These are phyloP conservation scores for Pterocarpus macrocarpus DNA, from an alignment of 306 rosid genomes.

Conservation along the genomic window DNA sequence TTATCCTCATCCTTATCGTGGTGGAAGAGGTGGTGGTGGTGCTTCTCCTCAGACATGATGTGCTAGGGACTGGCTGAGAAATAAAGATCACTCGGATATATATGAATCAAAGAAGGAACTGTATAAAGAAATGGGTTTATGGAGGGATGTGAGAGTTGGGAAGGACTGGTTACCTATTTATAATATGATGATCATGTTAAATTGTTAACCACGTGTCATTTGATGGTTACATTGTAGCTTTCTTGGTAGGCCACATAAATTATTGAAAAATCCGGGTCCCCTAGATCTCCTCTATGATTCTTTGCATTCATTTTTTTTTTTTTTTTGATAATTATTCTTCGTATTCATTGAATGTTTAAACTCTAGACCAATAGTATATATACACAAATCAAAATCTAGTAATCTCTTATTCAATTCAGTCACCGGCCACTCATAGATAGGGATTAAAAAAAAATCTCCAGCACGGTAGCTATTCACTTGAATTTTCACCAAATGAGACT, in stretches of 20 bases:
- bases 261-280: neutral
- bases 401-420: neutral
- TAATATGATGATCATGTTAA: conserved; percentile 27
- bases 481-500: neutral
- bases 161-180: conserved; percentile 39
- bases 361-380: neutral
- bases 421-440: neutral
- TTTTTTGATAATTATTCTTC: neutral
- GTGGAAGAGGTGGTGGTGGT: conserved; percentile 58
- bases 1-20: conserved; percentile 62
- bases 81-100: neutral
- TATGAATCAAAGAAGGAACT: neutral
- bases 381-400: neutral
- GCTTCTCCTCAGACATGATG: conserved; percentile 73
- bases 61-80: neutral
- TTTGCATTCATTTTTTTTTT: no score
- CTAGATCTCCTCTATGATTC: neutral
- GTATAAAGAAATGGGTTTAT: neutral
- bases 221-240: conserved; percentile 12
- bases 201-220: neutral
- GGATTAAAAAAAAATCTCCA: neutral
- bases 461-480: neutral
- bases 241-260: conserved; percentile 45
- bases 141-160: conserved; percentile 30
- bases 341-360: neutral